Evolutionary conservation across 345 rosid genomes (phyloP).

Genomic region (Moricandia moricandioides): DNA sequence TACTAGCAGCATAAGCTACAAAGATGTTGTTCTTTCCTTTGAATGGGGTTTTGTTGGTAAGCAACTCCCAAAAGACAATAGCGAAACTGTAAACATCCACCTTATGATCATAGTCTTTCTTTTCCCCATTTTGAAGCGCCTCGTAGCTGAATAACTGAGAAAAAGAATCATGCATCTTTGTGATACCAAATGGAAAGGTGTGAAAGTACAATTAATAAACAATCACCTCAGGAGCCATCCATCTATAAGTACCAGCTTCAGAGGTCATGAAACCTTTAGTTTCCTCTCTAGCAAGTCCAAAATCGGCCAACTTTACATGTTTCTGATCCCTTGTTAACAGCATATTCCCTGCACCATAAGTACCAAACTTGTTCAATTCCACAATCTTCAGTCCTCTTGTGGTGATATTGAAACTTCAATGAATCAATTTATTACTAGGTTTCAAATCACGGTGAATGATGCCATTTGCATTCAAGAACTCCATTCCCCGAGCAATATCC

Average conservation of each 20-base stretch:
- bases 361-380: background rate
- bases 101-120: conserved; percentile 71
- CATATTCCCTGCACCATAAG: conserved; percentile 52
- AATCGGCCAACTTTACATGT: conserved; percentile 64
- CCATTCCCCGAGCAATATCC: conserved; percentile 67
- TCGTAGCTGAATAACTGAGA: conserved; percentile 59
- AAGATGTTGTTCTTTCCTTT: conserved; percentile 47
- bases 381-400: background rate
- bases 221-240: conserved; percentile 56
- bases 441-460: conserved; percentile 79
- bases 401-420: background rate
- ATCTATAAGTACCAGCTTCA: conserved; percentile 39
- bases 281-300: conserved; percentile 75
- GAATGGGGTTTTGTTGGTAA: conserved; percentile 63
- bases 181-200: background rate
- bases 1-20: conserved; percentile 58
- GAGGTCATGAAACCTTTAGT: conserved; percentile 53
- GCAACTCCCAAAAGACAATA: conserved; percentile 73
- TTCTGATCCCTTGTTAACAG: conserved; percentile 54
- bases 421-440: conserved; percentile 46
- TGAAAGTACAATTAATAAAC: background rate
- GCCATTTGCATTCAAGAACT: conserved; percentile 65
- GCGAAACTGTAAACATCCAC: conserved; percentile 80
- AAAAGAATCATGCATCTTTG: background rate
- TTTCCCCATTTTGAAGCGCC: conserved; percentile 47